phyloP scores from a whole-genome alignment of 2,329 filamentous ascomycete species.

The Drechslerella stenobrocha region DNA sequence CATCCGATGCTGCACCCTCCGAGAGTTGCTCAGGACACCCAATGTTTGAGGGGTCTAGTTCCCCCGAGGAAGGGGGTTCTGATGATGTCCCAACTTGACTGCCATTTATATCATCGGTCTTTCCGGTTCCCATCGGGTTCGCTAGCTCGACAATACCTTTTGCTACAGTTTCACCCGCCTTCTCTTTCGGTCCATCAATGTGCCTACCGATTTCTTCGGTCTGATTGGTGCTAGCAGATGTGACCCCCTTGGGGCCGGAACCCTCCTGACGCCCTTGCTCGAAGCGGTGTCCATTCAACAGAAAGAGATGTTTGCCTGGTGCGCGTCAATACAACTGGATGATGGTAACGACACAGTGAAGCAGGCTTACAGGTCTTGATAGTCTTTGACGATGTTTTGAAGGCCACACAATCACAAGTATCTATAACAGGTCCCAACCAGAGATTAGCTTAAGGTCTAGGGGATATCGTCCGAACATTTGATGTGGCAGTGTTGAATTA shows the following conservation, averaged over 20 bases:
- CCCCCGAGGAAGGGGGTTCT: no score
- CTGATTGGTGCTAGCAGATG: not conserved
- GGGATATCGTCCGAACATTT: no score
- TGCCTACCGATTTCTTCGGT: not conserved
- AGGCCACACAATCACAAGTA: slow-evolving; percentile 25
- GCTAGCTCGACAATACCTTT: not conserved
- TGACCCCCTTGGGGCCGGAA: not conserved
- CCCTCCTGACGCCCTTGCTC: slow-evolving; percentile 20
- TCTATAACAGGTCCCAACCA: not conserved
- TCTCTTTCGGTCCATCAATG: not conserved
- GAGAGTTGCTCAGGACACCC: not conserved
- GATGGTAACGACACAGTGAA: slow-evolving; percentile 3
- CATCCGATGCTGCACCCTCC: not conserved
- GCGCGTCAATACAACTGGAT: not conserved
- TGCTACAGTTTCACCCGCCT: not conserved
- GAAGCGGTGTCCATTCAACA: slow-evolving; percentile 28
- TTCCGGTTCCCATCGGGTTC: not conserved
- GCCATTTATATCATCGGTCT: not conserved
- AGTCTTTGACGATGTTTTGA: slow-evolving; percentile 10
- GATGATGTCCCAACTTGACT: no score
- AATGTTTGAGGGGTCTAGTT: not conserved
- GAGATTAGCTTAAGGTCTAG: not conserved
- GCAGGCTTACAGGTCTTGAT: slow-evolving; percentile 29
- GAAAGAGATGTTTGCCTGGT: slow-evolving; percentile 35
- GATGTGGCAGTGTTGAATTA: not conserved